Conservation (phyloP, 176 grass and related monocot genomes). For the Areca catechu region DNA sequence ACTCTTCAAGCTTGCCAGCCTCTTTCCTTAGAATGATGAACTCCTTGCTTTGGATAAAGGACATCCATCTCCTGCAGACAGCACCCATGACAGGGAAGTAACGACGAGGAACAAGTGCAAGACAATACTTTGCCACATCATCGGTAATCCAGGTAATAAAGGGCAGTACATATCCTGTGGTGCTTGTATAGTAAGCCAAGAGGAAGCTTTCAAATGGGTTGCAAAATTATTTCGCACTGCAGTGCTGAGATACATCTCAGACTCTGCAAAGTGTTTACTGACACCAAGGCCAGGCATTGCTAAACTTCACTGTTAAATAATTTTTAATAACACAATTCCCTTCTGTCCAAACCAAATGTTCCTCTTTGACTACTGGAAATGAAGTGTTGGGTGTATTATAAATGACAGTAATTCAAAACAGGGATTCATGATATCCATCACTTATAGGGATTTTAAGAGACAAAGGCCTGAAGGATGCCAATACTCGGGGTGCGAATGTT, state of each 20-base stretch:
- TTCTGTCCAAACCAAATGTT: neutral
- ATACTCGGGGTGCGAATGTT: conserved; percentile 23
- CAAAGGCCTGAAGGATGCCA: conserved; percentile 58
- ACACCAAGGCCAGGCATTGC: conserved; percentile 21
- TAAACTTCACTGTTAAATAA: conserved; percentile 6
- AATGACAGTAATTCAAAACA: conserved; percentile 11
- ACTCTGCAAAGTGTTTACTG: conserved; percentile 2
- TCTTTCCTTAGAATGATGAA: conserved; percentile 48
- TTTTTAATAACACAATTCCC: neutral
- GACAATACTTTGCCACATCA: conserved; percentile 54
- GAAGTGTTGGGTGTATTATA: conserved; percentile 17
- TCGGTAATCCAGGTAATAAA: conserved; percentile 60
- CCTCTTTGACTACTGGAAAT: conserved; percentile 21
- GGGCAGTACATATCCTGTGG: conserved; percentile 10
- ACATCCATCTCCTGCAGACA: conserved; percentile 66
- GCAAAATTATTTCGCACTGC: neutral
- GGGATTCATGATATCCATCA: conserved; percentile 48
- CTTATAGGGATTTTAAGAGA: conserved; percentile 59
- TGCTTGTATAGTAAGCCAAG: conserved; percentile 1
- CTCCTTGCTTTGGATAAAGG: conserved; percentile 52
- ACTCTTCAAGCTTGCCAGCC: conserved; percentile 35
- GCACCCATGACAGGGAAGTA: conserved; percentile 39
- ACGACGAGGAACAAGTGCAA: conserved; percentile 38
- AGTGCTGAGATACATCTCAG: conserved; percentile 4
- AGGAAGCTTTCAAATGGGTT: conserved; percentile 16